phyloP scores from a whole-genome alignment of 2,329 filamentous ascomycete species.

The Fusarium brevicatenulatum region DNA sequence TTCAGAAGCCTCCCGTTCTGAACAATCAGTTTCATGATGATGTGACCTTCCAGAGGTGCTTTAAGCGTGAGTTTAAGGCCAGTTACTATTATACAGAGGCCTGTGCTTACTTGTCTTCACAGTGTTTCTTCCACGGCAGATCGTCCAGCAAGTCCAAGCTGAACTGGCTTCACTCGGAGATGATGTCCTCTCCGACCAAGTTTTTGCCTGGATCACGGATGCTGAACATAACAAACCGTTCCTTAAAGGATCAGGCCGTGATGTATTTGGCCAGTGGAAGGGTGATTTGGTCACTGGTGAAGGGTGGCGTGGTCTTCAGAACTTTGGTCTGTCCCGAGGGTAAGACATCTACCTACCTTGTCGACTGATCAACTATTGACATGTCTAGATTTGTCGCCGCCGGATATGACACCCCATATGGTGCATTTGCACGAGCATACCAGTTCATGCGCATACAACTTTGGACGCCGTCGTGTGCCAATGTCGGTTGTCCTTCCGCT shows the following conservation, averaged over 20 bases:
- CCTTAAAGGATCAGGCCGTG: slow-evolving; percentile 64
- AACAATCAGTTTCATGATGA: slow-evolving; percentile 68
- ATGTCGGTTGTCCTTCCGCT: slow-evolving; percentile 71
- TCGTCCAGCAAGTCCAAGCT: slow-evolving; percentile 53
- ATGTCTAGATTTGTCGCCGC: slow-evolving; percentile 61
- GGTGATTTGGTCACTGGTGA: slow-evolving; percentile 71
- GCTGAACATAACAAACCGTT: slow-evolving; percentile 73
- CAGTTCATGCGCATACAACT: slow-evolving; percentile 69
- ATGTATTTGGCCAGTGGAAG: slow-evolving; percentile 69
- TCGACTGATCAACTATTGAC: background rate
- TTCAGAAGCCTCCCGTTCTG: slow-evolving; percentile 63
- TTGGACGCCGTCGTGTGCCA: slow-evolving; percentile 68
- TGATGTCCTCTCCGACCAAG: slow-evolving; percentile 62
- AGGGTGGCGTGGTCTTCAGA: slow-evolving; percentile 72
- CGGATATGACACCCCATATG: slow-evolving; percentile 66
- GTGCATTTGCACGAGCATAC: slow-evolving; percentile 63
- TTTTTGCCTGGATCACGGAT: slow-evolving; percentile 69
- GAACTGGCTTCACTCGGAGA: slow-evolving; percentile 61
- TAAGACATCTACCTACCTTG: slow-evolving; percentile 18
- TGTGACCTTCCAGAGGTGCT: slow-evolving; percentile 60
- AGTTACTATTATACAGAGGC: too few relatives aligned
- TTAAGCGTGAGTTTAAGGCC: slow-evolving; percentile 55
- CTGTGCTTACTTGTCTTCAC: background rate
- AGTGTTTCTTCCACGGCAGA: slow-evolving; percentile 61
- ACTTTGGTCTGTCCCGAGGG: slow-evolving; percentile 67